phyloP scores from a whole-genome alignment of 208 protist genomes.

The Acanthamoeba rhysodes region DNA sequence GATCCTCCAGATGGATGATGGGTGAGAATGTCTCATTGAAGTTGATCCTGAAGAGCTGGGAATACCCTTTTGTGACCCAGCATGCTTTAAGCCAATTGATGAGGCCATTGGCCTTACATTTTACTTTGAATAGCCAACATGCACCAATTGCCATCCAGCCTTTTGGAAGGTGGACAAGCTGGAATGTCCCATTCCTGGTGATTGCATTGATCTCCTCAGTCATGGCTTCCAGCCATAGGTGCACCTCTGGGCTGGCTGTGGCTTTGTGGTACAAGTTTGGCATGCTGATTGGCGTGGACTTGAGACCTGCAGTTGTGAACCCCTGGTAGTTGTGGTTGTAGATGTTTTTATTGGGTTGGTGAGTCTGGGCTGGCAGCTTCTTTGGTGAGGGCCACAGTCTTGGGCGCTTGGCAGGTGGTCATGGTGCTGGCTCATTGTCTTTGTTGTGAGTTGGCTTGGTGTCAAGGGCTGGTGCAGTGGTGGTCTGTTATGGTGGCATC shows the following conservation, averaged over 20 bases:
- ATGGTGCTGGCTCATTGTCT: neutral
- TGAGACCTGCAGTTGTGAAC: neutral
- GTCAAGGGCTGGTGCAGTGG: too few species aligned
- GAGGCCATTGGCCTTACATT: neutral
- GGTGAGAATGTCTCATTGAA: neutral
- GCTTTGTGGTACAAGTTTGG: neutral
- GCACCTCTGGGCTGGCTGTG: neutral
- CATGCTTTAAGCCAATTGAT: neutral
- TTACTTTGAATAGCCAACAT: neutral
- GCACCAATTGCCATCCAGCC: neutral
- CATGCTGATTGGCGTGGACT: neutral
- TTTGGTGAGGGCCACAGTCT: neutral
- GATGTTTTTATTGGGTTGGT: neutral
- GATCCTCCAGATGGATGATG: neutral
- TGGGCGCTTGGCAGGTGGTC: neutral
- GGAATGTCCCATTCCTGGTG: neutral
- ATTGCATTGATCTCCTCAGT: neutral
- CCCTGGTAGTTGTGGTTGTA: neutral
- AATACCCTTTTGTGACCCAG: neutral
- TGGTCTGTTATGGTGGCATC: too few species aligned
- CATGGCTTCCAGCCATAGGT: neutral
- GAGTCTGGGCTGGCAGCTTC: neutral
- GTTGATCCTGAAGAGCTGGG: neutral
- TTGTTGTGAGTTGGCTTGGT: neutral
- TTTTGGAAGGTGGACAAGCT: neutral